A percentile compares a stretch with the other conserved stretches of the same genome.
These are phyloP conservation scores for Sphagnum tenellum DNA, from an alignment of 225 moss, liverwort and hornwort genomes.

Conservation along the genomic window DNA sequence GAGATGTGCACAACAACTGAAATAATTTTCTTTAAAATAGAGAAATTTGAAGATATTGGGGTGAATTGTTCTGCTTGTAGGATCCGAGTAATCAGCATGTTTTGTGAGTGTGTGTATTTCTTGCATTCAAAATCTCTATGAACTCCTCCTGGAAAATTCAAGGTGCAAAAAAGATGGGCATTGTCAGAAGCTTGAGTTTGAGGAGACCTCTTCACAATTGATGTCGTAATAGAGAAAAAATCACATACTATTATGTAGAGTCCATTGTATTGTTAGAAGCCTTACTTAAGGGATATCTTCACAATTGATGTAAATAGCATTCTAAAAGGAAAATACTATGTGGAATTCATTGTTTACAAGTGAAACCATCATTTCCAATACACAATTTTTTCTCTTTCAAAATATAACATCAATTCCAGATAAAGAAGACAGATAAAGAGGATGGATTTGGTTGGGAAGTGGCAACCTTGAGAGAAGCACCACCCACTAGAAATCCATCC, in stretches of 20 bases:
- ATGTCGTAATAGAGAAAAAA: background rate
- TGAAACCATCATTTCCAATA: no score
- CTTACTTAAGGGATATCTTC: no score
- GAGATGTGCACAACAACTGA: no score
- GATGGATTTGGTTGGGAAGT: background rate
- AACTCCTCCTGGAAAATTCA: conserved; percentile 29
- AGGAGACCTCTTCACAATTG: background rate
- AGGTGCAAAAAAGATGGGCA: no score
- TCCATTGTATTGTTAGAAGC: no score
- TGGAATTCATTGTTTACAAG: no score
- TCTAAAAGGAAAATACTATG: background rate
- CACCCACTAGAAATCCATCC: conserved; percentile 49
- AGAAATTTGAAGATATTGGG: no score
- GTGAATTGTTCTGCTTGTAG: no score
- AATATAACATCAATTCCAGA: background rate
- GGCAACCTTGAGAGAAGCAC: conserved; percentile 39
- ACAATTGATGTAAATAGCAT: background rate
- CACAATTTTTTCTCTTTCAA: no score
- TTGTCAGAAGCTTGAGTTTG: no score
- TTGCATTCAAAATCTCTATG: conserved; percentile 41
- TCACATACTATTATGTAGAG: no score
- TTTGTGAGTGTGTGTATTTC: conserved; percentile 16
- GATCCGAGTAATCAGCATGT: background rate
- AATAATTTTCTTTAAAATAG: no score
- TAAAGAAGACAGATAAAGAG: background rate